These are phyloP conservation scores for Tetradesmus obliquus DNA, from an alignment of 139 green algal species.

Conservation along the genomic window DNA sequence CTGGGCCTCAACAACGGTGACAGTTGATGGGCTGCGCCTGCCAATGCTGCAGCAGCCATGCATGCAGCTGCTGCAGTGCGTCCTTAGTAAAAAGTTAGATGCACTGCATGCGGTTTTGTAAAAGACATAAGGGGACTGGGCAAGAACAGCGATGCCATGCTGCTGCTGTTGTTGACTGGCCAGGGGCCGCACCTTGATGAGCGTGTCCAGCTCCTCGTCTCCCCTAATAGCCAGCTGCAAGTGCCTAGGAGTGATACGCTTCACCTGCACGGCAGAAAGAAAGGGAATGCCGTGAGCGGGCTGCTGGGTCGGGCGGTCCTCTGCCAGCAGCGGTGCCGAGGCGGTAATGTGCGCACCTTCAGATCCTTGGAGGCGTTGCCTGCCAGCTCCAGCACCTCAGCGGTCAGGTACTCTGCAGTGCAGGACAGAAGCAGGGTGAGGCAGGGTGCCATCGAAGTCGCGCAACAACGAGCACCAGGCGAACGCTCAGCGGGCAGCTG, in stretches of 20 bases:
- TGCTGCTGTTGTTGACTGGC: neutral
- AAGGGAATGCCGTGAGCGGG: neutral
- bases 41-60: neutral
- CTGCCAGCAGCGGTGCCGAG: neutral
- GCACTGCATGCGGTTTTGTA: neutral
- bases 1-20: neutral
- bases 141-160: neutral
- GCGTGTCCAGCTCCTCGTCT: slow-evolving; percentile 99
- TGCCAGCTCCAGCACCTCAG: slow-evolving; percentile 99
- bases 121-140: neutral
- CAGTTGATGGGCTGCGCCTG: neutral
- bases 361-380: slow-evolving; percentile 99
- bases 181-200: slow-evolving; percentile 92
- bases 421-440: neutral
- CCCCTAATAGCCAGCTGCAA: slow-evolving; percentile 99
- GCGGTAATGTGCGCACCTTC: slow-evolving; percentile 78
- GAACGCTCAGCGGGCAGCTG: neutral
- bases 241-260: slow-evolving; percentile 99
- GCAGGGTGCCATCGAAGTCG: neutral
- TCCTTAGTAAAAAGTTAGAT: too few relatives aligned
- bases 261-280: slow-evolving; percentile 76
- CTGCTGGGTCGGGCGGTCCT: neutral
- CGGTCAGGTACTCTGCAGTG: slow-evolving; percentile 88
- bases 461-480: slow-evolving; percentile 13
- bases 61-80: neutral